Evolutionary conservation across 306 rosid species (phyloP), one percentile per base, ranked within the genome.

Genomic region (Pueraria montana): DNA sequence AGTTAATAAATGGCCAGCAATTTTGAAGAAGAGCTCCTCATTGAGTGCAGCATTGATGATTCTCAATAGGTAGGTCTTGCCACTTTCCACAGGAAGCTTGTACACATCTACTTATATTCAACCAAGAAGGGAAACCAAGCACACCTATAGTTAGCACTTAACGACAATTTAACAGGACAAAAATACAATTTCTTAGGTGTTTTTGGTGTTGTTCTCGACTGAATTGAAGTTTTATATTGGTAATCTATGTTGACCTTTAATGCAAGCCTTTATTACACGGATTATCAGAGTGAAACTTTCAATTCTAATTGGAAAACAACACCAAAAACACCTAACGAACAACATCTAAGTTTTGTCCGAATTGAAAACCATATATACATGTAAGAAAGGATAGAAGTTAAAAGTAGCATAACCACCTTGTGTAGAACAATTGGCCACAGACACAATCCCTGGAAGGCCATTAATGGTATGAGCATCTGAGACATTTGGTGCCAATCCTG

Each of bases 1-100:
- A 11, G 88, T 91, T 62, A 93, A 85, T 0, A 23, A 75, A 73
- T 93, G 97, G 45, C 94, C 93, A 4, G 97, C 96, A 64, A 91
- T 93, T 77, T 93, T 91, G 87, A 91, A 93, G 84, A 93, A 93
- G 20, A 93, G 91, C 72, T 93, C 97, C 12, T 93, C 97, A 88
- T 93, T 93, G 92, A 93, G 97, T n/a, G 92, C 97, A 90, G 97
- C 97, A 68, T 93, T 93, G 95, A 93, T 83, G 50, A 93, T 86
- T 62, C 97, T 92, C 2, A 93, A 77, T 26, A 93, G 45, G 84
- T 93, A 93, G 16, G 93, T 89, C 74, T 93, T 85, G 43, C 93
- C 94, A 27, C 77, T 80, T 52, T 93, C 66, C 36, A 90, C 94
- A 0, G 88, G 84, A 50, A 94, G 88, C 46, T 77, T 85, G 84